Evolutionary conservation across 495 filamentous ascomycete species (phyloP).

Genomic region (Chaetomium cochliodes): DNA sequence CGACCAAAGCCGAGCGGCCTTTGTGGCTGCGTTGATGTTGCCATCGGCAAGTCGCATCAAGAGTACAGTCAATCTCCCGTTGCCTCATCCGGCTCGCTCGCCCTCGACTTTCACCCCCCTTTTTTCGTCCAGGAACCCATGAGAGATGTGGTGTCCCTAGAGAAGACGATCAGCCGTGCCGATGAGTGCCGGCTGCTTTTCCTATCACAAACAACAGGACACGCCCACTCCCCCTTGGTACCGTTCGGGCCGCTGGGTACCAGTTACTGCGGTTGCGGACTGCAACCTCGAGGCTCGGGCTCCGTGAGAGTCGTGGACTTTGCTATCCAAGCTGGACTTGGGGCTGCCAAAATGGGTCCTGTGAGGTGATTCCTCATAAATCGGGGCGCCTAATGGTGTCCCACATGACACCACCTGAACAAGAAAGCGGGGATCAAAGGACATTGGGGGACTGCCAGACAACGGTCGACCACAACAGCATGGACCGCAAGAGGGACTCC

Average conservation of each 20-base stretch:
- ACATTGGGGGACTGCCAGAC: background rate
- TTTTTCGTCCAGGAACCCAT: conserved; percentile 6
- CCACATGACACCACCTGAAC: background rate
- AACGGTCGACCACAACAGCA: background rate
- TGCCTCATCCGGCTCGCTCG: background rate
- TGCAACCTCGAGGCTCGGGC: background rate
- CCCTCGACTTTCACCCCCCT: too few species aligned
- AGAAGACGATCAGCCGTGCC: background rate
- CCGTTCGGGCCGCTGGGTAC: background rate
- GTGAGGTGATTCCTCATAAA: background rate
- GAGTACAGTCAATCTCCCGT: background rate
- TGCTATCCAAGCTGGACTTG: background rate
- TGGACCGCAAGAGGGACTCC: background rate
- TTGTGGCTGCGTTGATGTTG: conserved; percentile 14
- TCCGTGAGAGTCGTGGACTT: background rate
- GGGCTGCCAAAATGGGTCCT: background rate
- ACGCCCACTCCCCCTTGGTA: background rate
- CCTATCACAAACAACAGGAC: background rate
- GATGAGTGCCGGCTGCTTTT: conserved; percentile 1
- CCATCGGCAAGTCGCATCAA: conserved; percentile 5
- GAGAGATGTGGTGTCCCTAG: too few species aligned
- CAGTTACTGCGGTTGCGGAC: background rate
- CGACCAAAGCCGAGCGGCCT: conserved; percentile 10
- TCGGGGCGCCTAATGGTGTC: background rate
- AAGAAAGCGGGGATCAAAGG: background rate